Evolutionary conservation across 495 filamentous ascomycete genomes (phyloP), one percentile per base, ranked within the genome.

Genomic region (Xylaria sp.): DNA sequence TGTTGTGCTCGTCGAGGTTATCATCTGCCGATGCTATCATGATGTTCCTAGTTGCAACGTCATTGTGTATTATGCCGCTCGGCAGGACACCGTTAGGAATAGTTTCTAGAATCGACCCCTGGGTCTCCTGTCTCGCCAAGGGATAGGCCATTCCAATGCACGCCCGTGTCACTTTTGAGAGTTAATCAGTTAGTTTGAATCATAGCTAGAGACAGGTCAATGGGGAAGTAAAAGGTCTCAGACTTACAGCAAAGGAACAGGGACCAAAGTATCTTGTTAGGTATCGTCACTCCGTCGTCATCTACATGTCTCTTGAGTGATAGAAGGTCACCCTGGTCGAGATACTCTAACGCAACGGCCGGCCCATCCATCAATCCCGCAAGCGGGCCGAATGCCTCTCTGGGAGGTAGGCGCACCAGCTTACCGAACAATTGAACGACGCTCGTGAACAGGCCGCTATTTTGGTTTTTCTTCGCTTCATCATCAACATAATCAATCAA

Each of bases 131-230:
- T 8, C 26, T 24, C 17, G 7, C 41, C 26, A 46, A 29, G 12
- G 67, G 67, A 40, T 61, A 59, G 7, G 67, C 67, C 19, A 68
- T 58, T 29, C 53, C 67, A 29, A 68, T 68, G 26, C 40, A 46
- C 8, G 46, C 40, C 11, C 67, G 52, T 24, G 61, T 55, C 29
- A 68, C 67, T 68, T 15, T 26, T 4, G 5, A 11, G 26, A 0
- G 11, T 46, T 2, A 15, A 17, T 43, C 12, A 11, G 52, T 59
- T 44, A 61, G 55, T 61, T 35, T n/a, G 37, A 11, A 6, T 57
- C 43, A 8, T 26, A 15, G 15, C 4, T 43, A 6, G 53, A 35
- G 7, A 8, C 17, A 29, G 8, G 12, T 29, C 0, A 5, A 31
- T 15, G 26, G 41, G 21, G 24, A 53, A 19, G 31, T 14, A 15